Evolutionary conservation across 345 rosid genomes (phyloP).

Genomic region (Arabidopsis suecica): DNA sequence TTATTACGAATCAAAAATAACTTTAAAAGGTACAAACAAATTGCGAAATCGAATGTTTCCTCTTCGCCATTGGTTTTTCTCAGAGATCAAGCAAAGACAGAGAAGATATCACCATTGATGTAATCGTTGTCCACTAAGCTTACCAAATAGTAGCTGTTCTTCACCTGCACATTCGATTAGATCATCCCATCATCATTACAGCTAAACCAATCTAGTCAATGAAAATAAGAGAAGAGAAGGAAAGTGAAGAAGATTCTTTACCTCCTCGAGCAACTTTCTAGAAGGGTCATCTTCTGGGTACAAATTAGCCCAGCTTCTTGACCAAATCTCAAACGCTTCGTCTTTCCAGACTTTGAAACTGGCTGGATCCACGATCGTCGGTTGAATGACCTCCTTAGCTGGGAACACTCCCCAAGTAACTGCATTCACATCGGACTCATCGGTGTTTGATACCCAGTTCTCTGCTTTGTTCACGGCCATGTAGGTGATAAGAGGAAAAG

Average conservation of each 20-base stretch:
- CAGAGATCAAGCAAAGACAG: constrained; percentile 40
- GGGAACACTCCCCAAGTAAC: constrained; percentile 99
- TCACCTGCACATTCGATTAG: constrained; percentile 61
- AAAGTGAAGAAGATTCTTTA: constrained; percentile 25
- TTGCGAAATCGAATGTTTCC: constrained; percentile 15
- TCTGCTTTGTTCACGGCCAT: constrained; percentile 76
- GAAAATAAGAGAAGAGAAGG: constrained; percentile 9
- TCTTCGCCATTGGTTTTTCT: constrained; percentile 10
- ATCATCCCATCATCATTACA: constrained; percentile 22
- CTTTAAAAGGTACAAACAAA: constrained; percentile 33
- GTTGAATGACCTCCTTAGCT: constrained; percentile 86
- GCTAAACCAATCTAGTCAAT: neutral
- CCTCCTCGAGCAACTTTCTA: constrained; percentile 77
- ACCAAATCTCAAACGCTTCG: constrained; percentile 97
- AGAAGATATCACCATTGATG: constrained; percentile 45
- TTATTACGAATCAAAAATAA: constrained; percentile 26
- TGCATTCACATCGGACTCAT: constrained; percentile 67
- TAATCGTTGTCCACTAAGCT: constrained; percentile 61
- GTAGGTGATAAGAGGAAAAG: constrained; percentile 63
- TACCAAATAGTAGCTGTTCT: constrained; percentile 76
- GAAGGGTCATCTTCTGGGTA: constrained; percentile 77
- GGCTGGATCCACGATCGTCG: constrained; percentile 95
- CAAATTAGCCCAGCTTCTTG: constrained; percentile 80
- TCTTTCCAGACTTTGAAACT: constrained; percentile 97
- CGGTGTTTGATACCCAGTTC: constrained; percentile 62